Base-by-base conservation (phyloP, 2,329 filamentous ascomycete species). In the Monosporascus sp. region DNA sequence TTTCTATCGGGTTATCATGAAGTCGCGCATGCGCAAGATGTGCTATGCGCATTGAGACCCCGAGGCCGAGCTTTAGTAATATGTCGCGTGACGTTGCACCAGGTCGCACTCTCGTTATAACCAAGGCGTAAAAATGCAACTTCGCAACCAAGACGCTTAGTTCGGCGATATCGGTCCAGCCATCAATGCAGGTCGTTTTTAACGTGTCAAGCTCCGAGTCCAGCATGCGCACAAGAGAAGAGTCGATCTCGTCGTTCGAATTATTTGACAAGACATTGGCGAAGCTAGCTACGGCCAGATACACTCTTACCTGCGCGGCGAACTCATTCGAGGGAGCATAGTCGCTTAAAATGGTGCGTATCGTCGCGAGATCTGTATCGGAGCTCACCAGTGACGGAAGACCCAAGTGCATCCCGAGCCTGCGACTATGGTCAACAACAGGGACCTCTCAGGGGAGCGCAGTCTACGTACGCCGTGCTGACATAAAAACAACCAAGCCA, bases 401-500 rank as follows among this genome's bases (percentile, higher is more conserved):
- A 17, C 66, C 65, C 20, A 66, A 57, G 51, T 67, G 65, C 62
- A 67, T 64, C 48, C 60, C 60, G 44, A 67, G 57, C 43, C 66
- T 68, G 41, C 17, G 7, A 44, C 36, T 39, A 24, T 46, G 14
- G 54, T 20, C 14, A 4, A 51, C 9, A 50, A 25, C 5, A 11
- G 18, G n/a, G n/a, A 46, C 9, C 2, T 25, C 4, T 24, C 8
- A 14, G 15, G 46, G 27, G 14, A 22, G 31, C 14, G 15, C n/a
- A 8, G 24, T 15, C 5, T 41, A 56, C 65, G 51, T 59, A 67
- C 65, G 62, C 59, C 47, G 60, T 62, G 51, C 61, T 62, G 22
- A 66, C 61, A 36, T 64, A 64, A 35, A 68, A 68, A 35, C 65
- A 68, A 22, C 65, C 65, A 15, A 68, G 54, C 65, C 65, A 68